Evolutionary conservation across 116 monocot species (phyloP).

Genomic region (Posidonia oceanica): DNA sequence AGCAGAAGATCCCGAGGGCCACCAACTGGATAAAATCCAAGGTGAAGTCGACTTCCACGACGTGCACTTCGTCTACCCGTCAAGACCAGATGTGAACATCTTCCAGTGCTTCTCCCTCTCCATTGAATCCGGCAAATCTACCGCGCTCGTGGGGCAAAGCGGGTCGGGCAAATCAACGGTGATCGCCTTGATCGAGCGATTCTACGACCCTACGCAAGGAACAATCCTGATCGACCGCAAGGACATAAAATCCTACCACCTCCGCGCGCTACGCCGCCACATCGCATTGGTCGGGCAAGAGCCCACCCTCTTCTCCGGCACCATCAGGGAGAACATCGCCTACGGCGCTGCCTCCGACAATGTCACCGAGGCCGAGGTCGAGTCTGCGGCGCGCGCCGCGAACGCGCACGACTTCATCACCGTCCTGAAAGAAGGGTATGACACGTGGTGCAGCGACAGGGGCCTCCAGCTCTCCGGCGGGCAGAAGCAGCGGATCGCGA

Average conservation of each 20-base stretch:
- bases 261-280: constrained; percentile 38
- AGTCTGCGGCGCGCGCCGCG: constrained; percentile 20
- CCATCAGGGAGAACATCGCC: constrained; percentile 32
- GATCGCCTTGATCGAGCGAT: constrained; percentile 55
- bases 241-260: constrained; percentile 41
- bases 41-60: constrained; percentile 36
- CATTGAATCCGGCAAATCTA: constrained; percentile 38
- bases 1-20: constrained; percentile 33
- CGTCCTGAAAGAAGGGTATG: constrained; percentile 17
- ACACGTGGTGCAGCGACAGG: constrained; percentile 16
- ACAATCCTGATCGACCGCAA: constrained; percentile 34
- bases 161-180: constrained; percentile 65
- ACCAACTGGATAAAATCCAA: constrained; percentile 18
- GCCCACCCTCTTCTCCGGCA: constrained; percentile 37
- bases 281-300: constrained; percentile 70
- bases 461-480: constrained; percentile 34
- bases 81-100: constrained; percentile 25
- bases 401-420: constrained; percentile 30
- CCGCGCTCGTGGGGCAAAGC: constrained; percentile 54
- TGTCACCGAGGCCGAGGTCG: constrained; percentile 24
- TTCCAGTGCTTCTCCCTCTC: constrained; percentile 31
- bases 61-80: constrained; percentile 52
- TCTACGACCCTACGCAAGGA: constrained; percentile 47
- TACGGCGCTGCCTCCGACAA: constrained; percentile 14
- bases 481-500: constrained; percentile 28